These are phyloP conservation scores for Artomyces pyxidatus DNA, from an alignment of 768 basidiomycete genomes.

Conservation along the genomic window DNA sequence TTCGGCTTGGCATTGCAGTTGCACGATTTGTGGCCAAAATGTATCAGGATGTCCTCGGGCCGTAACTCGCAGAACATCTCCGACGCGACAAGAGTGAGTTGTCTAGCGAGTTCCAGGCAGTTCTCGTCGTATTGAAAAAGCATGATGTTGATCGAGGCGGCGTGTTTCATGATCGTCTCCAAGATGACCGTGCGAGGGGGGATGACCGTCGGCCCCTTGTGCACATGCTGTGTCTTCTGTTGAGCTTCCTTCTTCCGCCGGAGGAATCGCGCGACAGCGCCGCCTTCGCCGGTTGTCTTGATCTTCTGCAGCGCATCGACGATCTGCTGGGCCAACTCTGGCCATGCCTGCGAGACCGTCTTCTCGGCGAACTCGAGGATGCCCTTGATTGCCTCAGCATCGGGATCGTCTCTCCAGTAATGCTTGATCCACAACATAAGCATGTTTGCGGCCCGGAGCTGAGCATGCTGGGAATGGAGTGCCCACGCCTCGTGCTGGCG, in stretches of 20 bases:
- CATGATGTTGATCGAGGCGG: constrained; percentile 24
- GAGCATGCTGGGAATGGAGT: constrained; percentile 22
- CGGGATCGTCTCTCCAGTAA: not conserved
- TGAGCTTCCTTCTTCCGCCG: not conserved
- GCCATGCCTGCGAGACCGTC: not conserved
- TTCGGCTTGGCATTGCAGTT: not conserved
- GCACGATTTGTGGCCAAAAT: not conserved
- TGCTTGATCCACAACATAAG: not conserved
- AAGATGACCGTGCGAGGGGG: constrained; percentile 13
- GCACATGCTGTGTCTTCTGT: too few relatives aligned
- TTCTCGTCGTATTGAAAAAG: constrained; percentile 30
- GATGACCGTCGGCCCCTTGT: too few relatives aligned
- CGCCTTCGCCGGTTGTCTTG: not conserved
- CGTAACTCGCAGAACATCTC: constrained; percentile 32
- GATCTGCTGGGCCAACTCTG: not conserved
- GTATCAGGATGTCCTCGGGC: constrained; percentile 27
- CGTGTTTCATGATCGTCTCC: constrained; percentile 20
- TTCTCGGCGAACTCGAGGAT: not conserved
- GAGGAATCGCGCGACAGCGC: not conserved
- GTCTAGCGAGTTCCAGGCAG: constrained; percentile 35
- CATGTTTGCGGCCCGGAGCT: not conserved
- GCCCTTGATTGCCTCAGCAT: not conserved
- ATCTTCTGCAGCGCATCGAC: not conserved
- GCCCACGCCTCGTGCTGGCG: constrained; percentile 7
- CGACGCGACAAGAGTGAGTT: constrained; percentile 41